These are phyloP conservation scores for Cotoneaster glaucophyllus DNA, from an alignment of 306 rosid genomes.

Conservation along the genomic window DNA sequence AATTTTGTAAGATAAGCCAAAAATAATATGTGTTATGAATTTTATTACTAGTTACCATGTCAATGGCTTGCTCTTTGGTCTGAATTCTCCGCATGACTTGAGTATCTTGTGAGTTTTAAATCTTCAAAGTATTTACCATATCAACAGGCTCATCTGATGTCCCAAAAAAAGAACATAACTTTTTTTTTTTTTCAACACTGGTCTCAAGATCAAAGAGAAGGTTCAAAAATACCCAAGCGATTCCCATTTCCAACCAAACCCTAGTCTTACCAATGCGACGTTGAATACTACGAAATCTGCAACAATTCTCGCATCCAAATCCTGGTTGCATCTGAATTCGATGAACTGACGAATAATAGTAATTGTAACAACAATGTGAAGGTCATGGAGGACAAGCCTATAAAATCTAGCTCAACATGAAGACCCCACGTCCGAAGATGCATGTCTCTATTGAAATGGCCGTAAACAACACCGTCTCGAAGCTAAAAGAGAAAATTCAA, in stretches of 20 bases:
- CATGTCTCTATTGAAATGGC: constrained; percentile 35
- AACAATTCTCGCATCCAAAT: constrained; percentile 49
- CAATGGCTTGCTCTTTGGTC: no score
- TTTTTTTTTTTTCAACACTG: constrained; percentile 32
- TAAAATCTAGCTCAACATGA: constrained; percentile 30
- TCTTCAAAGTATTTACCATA: no score
- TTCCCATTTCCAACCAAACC: no score
- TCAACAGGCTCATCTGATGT: no score
- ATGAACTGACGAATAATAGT: neutral
- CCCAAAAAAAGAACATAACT: no score
- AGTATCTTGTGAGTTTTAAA: no score
- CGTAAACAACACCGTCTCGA: constrained; percentile 33
- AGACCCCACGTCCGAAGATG: constrained; percentile 18
- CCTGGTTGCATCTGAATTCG: constrained; percentile 10
- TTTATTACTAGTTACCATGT: no score
- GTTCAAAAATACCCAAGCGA: no score
- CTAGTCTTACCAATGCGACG: constrained; percentile 49
- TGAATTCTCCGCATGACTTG: no score
- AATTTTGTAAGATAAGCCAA: neutral
- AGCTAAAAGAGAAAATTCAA: constrained; percentile 46
- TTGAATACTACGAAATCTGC: constrained; percentile 37
- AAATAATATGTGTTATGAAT: no score
- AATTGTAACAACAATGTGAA: neutral
- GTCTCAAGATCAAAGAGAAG: neutral
- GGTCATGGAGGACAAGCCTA: neutral